Percentiles rank a stretch among this genome's conserved stretches.
Conservation (phyloP, 257 asterid genomes). For the Perilla frutescens region DNA sequence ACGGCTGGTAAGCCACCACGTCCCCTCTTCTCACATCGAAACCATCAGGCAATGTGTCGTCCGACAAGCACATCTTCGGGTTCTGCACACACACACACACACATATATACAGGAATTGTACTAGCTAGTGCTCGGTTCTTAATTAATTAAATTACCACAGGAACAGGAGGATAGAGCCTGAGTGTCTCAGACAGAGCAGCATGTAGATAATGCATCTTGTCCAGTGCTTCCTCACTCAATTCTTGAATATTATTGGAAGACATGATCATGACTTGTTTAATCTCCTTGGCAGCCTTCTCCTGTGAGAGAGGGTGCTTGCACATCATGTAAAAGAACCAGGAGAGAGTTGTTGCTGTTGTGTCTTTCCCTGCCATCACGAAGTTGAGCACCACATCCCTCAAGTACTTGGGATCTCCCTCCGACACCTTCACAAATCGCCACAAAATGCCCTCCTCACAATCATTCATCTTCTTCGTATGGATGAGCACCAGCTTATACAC, state of each 20-base stretch:
- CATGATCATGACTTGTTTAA: slow-evolving; percentile 20
- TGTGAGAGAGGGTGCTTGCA: slow-evolving; percentile 56
- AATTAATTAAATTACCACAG: slow-evolving; percentile 47
- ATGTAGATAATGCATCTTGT: slow-evolving; percentile 63
- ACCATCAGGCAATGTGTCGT: slow-evolving; percentile 62
- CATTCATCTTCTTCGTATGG: too few relatives aligned
- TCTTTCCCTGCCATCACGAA: slow-evolving; percentile 67
- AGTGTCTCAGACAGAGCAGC: slow-evolving; percentile 62
- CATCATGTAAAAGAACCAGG: slow-evolving; percentile 64
- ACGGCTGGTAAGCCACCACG: slow-evolving; percentile 51
- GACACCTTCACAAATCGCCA: slow-evolving; percentile 48
- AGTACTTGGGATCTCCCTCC: slow-evolving; percentile 49
- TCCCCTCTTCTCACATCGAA: slow-evolving; percentile 55
- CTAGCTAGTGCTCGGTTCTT: too few relatives aligned
- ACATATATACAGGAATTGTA: too few relatives aligned
- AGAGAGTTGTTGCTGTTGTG: slow-evolving; percentile 59
- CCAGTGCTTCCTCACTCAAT: slow-evolving; percentile 55
- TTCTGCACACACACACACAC: slow-evolving; percentile 31
- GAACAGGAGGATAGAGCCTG: slow-evolving; percentile 60
- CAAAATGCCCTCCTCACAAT: slow-evolving; percentile 49
- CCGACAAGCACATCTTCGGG: slow-evolving; percentile 49
- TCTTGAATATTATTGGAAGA: slow-evolving; percentile 26
- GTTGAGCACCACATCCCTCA: slow-evolving; percentile 59
- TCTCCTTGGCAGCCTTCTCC: slow-evolving; percentile 47
- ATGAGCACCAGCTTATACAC: slow-evolving; percentile 41